Conservation (phyloP, 768 basidiomycete species). For the Hypholoma fasciculare region DNA sequence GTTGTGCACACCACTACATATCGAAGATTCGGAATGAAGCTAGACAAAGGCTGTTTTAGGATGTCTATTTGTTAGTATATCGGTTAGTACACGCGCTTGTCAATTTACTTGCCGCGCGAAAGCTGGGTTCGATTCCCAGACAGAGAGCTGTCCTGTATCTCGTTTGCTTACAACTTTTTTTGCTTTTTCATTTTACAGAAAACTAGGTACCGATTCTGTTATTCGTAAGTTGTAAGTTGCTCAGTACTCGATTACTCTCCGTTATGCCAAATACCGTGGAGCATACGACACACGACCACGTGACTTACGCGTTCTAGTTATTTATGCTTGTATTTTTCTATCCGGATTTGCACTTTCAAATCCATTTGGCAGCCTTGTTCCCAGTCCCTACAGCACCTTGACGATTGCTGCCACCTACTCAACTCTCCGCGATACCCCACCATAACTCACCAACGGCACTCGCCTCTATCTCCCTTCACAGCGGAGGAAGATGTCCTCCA, state of each 20-base stretch:
- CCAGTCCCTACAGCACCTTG: constrained; percentile 2
- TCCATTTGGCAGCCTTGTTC: constrained; percentile 13
- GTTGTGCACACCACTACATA: too few relatives aligned
- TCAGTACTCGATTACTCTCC: too few relatives aligned
- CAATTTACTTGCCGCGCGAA: constrained; percentile 27
- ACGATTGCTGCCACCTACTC: constrained; percentile 4
- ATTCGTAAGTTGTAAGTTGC: not conserved
- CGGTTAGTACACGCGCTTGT: constrained; percentile 54
- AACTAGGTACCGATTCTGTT: too few relatives aligned
- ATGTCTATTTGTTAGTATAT: constrained; percentile 27
- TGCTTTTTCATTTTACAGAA: too few relatives aligned
- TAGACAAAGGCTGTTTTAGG: too few relatives aligned
- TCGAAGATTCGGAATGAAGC: too few relatives aligned
- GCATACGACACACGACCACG: constrained; percentile 15
- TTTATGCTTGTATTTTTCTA: constrained; percentile 19
- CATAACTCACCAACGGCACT: constrained; percentile 2
- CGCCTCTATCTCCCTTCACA: constrained; percentile 11
- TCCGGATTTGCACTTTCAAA: constrained; percentile 15
- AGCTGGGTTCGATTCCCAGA: constrained; percentile 32
- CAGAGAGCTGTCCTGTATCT: constrained; percentile 21
- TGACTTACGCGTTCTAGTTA: constrained; percentile 22
- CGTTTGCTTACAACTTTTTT: too few relatives aligned
- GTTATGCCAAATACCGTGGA: too few relatives aligned
- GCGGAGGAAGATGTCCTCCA: constrained; percentile 29
- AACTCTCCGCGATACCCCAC: constrained; percentile 10